Base-by-base conservation (phyloP, 208 protist species). In the Acanthamoeba healyi region DNA sequence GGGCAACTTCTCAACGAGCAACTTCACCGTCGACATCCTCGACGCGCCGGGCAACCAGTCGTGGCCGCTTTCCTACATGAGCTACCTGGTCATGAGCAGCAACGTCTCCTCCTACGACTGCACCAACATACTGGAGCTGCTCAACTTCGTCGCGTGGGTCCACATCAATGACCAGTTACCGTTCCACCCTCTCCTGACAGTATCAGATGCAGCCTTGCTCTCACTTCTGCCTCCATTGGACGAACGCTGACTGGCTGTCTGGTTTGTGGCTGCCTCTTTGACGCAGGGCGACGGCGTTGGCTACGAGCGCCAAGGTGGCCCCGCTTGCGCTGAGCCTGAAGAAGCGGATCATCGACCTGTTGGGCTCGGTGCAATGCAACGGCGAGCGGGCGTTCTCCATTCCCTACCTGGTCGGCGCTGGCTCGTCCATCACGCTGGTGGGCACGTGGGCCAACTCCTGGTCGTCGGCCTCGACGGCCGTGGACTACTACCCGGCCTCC, bases 11-110 rank as follows among this genome's bases (percentile, higher is more conserved):
- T n/a, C 17, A 10, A 19, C 15, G 7, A 24, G 56, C 12, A 5
- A 63, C 5, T n/a, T 88, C 42, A 51, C 46, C 34, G 44, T 91
- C 32, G 61, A 91, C 84, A 91, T 91, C 26, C 10, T 72, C 15
- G 61, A 91, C 19, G 84, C 84, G 22, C n/a, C 9, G 1, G 84
- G 84, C 24, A 46, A 44, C 34, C 34, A 91, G 6, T 74, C 56
- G 34, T 91, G 84, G 84, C 84, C 84, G 40, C 5, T 91, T 2
- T 4, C 84, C 5, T 91, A 72, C 38, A 10, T 72, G 29, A 54
- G 10, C 84, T 91, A 36, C 34, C 3, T 91, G 17, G 34, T 29
- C 54, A 44, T 91, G 10, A 51, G 32, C 29, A 3, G 29, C n/a
- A 72, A n/a, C 42, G 26, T 44, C 15, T 17, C 29, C 0, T 29